Evolutionary conservation across 179 eudicot species (phyloP), one percentile per base, ranked within the genome.

Genomic region (Spergularia azorica): DNA sequence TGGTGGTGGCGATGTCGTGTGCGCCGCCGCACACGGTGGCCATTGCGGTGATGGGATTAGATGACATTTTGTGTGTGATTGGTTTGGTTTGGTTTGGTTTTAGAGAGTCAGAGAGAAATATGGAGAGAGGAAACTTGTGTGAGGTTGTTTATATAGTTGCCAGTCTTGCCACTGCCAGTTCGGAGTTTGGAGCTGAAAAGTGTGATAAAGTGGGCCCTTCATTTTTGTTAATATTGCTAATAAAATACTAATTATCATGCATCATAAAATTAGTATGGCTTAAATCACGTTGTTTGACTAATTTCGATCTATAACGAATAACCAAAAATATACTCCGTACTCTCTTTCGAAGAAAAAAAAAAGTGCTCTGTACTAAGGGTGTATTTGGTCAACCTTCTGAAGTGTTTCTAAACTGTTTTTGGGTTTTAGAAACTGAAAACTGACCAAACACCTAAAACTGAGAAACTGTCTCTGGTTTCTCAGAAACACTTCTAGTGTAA

Each of bases 251-350:
- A 26, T 26, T 26, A 1, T 26, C 32, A 26, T 26, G 32, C 32
- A 26, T 26, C 2, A 26, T 26, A 26, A 26, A 26, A 26, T 26
- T 26, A 26, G 32, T 26, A 26, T 26, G 32, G 32, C 32, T 54
- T 13, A 51, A 16, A n/a, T 71, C 74, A 71, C 74, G 11, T 26
- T 56, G 50, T 71, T 71, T 71, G 74, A 71, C 74, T 55, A 71
- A 20, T 71, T 62, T 36, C 26, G 41, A 55, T 52, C 26, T 8
- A 7, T 21, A 70, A 20, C 58, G 58, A 68, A 68, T 68, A 11
- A 51, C 17, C 20, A 21, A 69, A 18, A 26, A 26, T 26, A 26
- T 21, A 21, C 21, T 21, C 21, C 21, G 21, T 21, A 21, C 21
- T 21, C 21, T 21, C 21, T 21, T 21, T 0, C n/a, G n/a, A 0